Evolutionary conservation across 371 early-diverging fungal genomes (phyloP), one percentile per base, ranked within the genome.

Genomic region (Coemansia sp.): DNA sequence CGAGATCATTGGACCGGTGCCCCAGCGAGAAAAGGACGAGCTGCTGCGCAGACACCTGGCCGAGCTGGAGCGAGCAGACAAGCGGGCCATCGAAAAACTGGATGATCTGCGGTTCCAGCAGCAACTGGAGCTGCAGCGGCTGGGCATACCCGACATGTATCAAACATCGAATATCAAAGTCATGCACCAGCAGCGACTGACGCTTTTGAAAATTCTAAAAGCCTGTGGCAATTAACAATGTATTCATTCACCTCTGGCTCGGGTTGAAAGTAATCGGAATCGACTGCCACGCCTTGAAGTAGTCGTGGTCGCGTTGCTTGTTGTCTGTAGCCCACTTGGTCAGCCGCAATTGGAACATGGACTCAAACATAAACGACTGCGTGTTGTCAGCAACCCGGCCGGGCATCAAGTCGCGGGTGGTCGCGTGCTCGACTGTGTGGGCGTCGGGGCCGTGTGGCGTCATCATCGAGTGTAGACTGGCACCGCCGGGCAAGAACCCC

Each of bases 291-390:
- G 86, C 88, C 78, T 89, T 81, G 77, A 81, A 89, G 75, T 93
- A 93, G 65, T 92, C 85, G 24, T 82, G 81, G 67, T 92, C 90
- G n/a, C 90, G 83, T 72, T 89, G 85, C 24, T 84, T 82, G 43
- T 82, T 81, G 40, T 87, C 80, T 16, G 92, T 71, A 4, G 93
- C 97, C 97, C 95, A 97, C 56, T 81, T 81, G 14, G 93, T 88
- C 12, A 91, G 77, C 37, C 89, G 86, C 31, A 98, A 79, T 83
- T 91, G 89, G 71, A 90, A 81, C 56, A 83, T 84, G 1, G 90
- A 85, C 77, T 98, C 98, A 72, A 98, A 98, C 98, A 98, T 98
- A 77, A 98, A 98, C 0, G 97, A 89, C 81, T 90, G 86, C 4
- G 93, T 91, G 52, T 81, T 81, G 40, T 91, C 87, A 16, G 90